Conservation (phyloP, 2,329 filamentous ascomycete species). For the Bipolaris sorokiniana region DNA sequence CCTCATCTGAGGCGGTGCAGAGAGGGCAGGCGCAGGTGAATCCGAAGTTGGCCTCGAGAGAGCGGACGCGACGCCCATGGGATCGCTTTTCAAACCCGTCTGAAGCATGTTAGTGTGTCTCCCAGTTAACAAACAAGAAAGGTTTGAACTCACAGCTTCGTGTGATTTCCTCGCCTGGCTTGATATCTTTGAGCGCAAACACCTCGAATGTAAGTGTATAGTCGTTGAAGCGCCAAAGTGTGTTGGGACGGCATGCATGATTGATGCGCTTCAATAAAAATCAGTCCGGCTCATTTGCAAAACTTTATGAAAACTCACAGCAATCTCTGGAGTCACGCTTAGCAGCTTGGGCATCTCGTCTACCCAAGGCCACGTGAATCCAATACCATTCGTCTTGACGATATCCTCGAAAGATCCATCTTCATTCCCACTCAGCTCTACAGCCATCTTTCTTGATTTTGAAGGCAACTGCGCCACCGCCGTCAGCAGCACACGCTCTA, state of each 20-base stretch:
- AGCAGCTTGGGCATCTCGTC: constrained; percentile 27
- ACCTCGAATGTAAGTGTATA: constrained; percentile 35
- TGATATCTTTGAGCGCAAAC: constrained; percentile 37
- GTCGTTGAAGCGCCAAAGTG: constrained; percentile 43
- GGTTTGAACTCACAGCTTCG: constrained; percentile 32
- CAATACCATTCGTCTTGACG: constrained; percentile 33
- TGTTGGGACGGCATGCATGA: constrained; percentile 44
- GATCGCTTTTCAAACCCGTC: constrained; percentile 37
- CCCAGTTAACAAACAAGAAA: neutral
- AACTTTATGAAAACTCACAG: constrained; percentile 27
- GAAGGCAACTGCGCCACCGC: constrained; percentile 35
- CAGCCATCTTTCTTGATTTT: constrained; percentile 22
- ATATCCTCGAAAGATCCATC: constrained; percentile 29
- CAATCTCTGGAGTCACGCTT: constrained; percentile 36
- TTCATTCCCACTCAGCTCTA: constrained; percentile 23
- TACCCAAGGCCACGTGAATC: constrained; percentile 32
- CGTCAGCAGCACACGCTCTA: constrained; percentile 20
- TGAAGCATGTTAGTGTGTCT: constrained; percentile 9
- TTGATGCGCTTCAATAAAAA: constrained; percentile 36
- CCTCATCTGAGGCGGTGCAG: constrained; percentile 28
- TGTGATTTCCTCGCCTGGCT: constrained; percentile 38
- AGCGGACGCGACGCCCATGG: constrained; percentile 21
- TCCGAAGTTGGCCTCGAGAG: constrained; percentile 32
- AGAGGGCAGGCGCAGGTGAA: constrained; percentile 42
- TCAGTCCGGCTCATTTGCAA: constrained; percentile 1